Percentiles rank a stretch among this genome's conserved stretches.
Conservation (phyloP, 2,329 filamentous ascomycete genomes). For the Peltaster fructicola region DNA sequence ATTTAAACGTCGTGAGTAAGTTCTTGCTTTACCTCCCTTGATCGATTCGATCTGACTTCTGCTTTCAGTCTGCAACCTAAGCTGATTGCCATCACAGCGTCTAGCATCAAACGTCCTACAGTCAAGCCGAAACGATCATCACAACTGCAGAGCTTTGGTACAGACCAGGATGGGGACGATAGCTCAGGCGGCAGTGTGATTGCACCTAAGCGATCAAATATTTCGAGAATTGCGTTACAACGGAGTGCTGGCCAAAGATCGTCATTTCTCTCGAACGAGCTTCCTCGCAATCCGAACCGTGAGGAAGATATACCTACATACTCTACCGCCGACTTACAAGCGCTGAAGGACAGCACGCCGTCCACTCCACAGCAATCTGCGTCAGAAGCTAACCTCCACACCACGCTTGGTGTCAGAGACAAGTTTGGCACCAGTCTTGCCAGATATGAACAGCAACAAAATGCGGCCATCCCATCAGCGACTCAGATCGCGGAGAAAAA, state of each 20-base stretch:
- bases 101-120: conserved; percentile 35
- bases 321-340: conserved; percentile 69
- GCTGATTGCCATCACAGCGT: conserved; percentile 28
- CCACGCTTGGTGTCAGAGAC: conserved; percentile 28
- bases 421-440: conserved; percentile 37
- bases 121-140: conserved; percentile 52
- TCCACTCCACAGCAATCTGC: conserved; percentile 51
- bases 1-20: too few relatives aligned
- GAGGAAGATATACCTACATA: conserved; percentile 63
- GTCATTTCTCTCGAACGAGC: conserved; percentile 26
- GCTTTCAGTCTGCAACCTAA: conserved; percentile 8
- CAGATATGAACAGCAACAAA: conserved; percentile 14
- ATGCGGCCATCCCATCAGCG: conserved; percentile 52
- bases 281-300: conserved; percentile 34
- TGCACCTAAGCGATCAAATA: conserved; percentile 43
- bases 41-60: conserved; percentile 12
- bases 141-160: conserved; percentile 49
- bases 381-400: conserved; percentile 30
- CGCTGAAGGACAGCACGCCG: conserved; percentile 72
- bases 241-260: conserved; percentile 44
- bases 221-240: conserved; percentile 48
- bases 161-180: conserved; percentile 35
- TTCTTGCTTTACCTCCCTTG: too few relatives aligned
- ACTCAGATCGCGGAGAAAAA: conserved; percentile 84
- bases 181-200: conserved; percentile 35